Percentiles rank a stretch among this genome's conserved stretches.
These are phyloP conservation scores for Apiotrichum akiyoshidainum DNA, from an alignment of 1,284 basidiomycete species.

Conservation along the genomic window DNA sequence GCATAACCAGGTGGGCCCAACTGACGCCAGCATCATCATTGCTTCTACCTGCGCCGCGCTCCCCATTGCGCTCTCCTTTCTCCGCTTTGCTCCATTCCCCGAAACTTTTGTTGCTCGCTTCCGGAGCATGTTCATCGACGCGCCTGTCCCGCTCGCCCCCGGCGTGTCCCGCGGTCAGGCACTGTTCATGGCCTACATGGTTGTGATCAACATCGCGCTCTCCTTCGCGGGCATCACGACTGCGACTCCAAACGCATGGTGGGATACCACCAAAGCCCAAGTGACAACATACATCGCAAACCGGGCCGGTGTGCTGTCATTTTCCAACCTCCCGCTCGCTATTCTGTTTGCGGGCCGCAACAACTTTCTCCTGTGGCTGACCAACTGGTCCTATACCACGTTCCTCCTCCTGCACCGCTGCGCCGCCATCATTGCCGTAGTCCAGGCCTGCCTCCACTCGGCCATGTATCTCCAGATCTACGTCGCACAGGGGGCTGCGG, in stretches of 20 bases:
- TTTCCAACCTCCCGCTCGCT: slow-evolving; percentile 31
- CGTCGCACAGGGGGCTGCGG: neutral
- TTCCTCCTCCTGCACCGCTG: slow-evolving; percentile 30
- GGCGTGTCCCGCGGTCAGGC: neutral
- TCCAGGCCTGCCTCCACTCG: slow-evolving; percentile 31
- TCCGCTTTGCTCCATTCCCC: neutral
- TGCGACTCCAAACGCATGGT: neutral
- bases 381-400: slow-evolving; percentile 31
- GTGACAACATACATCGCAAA: slow-evolving; percentile 21
- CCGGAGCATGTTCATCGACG: neutral
- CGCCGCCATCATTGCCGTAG: slow-evolving; percentile 22
- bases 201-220: neutral
- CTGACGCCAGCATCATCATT: too few relatives aligned
- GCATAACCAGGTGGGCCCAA: too few relatives aligned
- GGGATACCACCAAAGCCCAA: neutral
- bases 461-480: slow-evolving; percentile 7
- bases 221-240: neutral
- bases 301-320: slow-evolving; percentile 33
- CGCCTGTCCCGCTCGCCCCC: neutral
- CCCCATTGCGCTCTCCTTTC: neutral
- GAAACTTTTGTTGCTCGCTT: neutral
- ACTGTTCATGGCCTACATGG: neutral
- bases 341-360: slow-evolving; percentile 33
- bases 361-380: slow-evolving; percentile 35
- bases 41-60: neutral